Evolutionary conservation across 768 basidiomycete species (phyloP), one percentile per base, ranked within the genome.

Genomic region (Mycena galopus): DNA sequence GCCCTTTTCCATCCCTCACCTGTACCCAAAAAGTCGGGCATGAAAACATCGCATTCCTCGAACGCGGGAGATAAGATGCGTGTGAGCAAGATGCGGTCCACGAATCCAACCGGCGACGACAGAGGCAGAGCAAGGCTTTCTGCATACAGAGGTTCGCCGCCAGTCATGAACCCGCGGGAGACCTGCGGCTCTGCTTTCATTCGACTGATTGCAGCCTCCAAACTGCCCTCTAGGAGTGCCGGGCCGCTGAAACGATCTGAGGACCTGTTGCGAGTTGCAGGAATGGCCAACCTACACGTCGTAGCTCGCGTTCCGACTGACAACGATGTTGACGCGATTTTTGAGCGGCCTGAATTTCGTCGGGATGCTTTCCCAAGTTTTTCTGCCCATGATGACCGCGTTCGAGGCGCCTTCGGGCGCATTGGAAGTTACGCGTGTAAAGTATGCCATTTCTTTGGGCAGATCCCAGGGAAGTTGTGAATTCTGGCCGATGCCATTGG

Each of bases 341-440:
- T 88, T 85, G 23, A 99, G 87, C 6, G 98, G 98, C 73, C 94
- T 87, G 82, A 93, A 94, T 80, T 91, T 94, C 23, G 78, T 74
- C 10, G 98, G 97, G 65, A 99, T 98, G 79, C 95, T 95, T 83
- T 98, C 96, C 98, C 98, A 99, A 17, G 96, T 97, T 78, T 94
- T 96, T 67, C 97, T 88, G 16, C 98, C 98, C 97, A 99, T 98
- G 66, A 98, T 84, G 23, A 98, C 92, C 1, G 89, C 90, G 82
- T 99, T 99, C 69, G 79, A 83, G 55, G 77, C 79, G 8, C 85
- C 87, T 42, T 86, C 82, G 8, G 91, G 89, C 35, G 91, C 88
- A 44, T 80, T 83, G 8, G 89, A 89, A 35, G 94, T 94, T 79
- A 93, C 91, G 65, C 88, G 87, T n/a, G 92, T 91, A 80, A 99